A percentile compares a stretch with the other conserved stretches of the same genome.
Evolutionary conservation across 2,329 filamentous ascomycete genomes (phyloP).

Genomic region (Penicillium sp.): DNA sequence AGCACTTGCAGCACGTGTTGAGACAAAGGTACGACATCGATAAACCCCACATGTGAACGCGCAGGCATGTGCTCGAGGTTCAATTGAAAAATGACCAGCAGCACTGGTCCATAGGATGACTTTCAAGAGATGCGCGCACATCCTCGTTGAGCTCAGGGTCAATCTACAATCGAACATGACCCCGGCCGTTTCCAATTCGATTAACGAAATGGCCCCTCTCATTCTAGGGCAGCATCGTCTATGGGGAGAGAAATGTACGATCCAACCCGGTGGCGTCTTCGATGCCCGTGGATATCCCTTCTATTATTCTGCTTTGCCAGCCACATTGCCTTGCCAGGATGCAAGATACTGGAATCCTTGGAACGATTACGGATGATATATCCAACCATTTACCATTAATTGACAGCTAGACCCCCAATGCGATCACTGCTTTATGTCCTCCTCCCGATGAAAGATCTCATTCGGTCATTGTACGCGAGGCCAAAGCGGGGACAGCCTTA

Average conservation of each 20-base stretch:
- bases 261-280: not conserved
- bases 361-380: conserved; percentile 2
- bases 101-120: not conserved
- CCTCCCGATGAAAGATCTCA: not conserved
- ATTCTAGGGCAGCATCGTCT: not conserved
- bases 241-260: not conserved
- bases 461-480: not conserved
- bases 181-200: conserved; percentile 10
- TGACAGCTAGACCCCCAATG: not conserved
- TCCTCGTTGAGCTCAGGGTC: not conserved
- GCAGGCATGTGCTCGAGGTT: not conserved
- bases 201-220: conserved; percentile 7
- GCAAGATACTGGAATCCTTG: conserved; percentile 10
- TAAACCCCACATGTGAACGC: not conserved
- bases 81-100: not conserved
- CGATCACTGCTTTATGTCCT: not conserved
- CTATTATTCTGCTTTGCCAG: conserved; percentile 7
- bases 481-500: not conserved
- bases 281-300: not conserved
- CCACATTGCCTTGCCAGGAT: conserved; percentile 11
- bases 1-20: not conserved
- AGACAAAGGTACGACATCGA: not conserved
- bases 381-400: not conserved
- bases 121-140: not conserved
- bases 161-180: not conserved